Evolutionary conservation across 805 yeast species (phyloP), one percentile per base, ranked within the genome.

Genomic region (Ogataea corticis): DNA sequence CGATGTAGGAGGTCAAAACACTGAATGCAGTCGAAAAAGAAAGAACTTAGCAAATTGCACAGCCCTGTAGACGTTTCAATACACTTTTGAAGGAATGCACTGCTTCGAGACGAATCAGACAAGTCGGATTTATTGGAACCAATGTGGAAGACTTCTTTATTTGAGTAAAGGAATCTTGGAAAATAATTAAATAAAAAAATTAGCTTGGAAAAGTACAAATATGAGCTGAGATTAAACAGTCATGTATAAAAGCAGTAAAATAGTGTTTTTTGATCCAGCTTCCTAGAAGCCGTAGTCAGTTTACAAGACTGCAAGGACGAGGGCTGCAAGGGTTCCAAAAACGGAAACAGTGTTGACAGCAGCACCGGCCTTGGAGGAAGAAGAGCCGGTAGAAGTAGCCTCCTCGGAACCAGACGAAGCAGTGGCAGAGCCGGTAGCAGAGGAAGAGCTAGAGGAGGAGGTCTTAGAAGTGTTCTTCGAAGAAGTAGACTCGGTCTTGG

Each of bases 301-400:
- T 72, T 75, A 79, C 63, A 79, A 71, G 53, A 79, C 62, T 49
- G 82, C 75, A 49, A 75, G 70, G 52, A 72, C 71, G 58, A 74
- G 62, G 50, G 80, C 80, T 52, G 75, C 77, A 50, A 74, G 33
- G 44, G 75, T 68, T 67, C 77, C 76, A 49, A 76, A 65, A 59
- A 77, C 52, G 36, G 80, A 69, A 46, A 71, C 66, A 44, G 70
- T 57, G 37, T 53, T 51, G 42, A 50, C 37, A 27, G 59, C 42
- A 45, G 61, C 67, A 47, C 57, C 62, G 34, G 56, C 65, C 43
- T 44, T 61, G 33, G 57, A 50, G 23, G 66, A 51, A 41, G 72
- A 49, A 13, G 41, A 28, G 18, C 32, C 21, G 38, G 71, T 60
- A 31, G 67, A 45, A 33, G 69, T 62, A 15, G 46, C 34, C 37